Percentiles rank a stretch among this genome's conserved stretches.
Evolutionary conservation across 495 filamentous ascomycete species (phyloP).

Genomic region (Aspergillus leporis): DNA sequence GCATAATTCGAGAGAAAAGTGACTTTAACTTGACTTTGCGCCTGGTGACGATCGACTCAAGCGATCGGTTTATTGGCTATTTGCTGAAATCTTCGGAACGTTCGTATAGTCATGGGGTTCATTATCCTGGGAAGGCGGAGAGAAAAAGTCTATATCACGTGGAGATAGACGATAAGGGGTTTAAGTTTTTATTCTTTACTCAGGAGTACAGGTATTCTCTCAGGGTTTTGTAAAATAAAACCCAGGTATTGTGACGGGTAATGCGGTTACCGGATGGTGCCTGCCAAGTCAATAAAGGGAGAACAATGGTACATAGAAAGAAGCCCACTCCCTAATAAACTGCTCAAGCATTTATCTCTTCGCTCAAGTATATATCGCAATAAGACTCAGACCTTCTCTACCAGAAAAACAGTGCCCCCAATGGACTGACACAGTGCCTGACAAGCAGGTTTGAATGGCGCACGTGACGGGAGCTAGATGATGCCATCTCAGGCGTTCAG

Average conservation of each 20-base stretch:
- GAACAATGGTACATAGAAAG: neutral
- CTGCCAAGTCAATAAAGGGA: constrained; percentile 2
- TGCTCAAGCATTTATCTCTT: too few relatives aligned
- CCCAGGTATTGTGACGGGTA: constrained; percentile 14
- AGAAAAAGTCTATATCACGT: constrained; percentile 27
- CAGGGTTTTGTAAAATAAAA: constrained; percentile 4
- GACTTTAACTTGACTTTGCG: neutral
- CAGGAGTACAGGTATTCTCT: too few relatives aligned
- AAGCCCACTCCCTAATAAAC: too few relatives aligned
- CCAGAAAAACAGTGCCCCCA: neutral
- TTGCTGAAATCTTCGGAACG: neutral
- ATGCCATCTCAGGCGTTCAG: neutral
- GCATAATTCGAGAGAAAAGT: constrained; percentile 25
- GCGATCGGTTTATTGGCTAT: neutral
- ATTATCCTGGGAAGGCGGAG: constrained; percentile 14
- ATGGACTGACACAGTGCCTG: neutral
- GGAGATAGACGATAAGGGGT: constrained; percentile 28
- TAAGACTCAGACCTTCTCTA: neutral
- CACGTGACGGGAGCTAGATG: neutral
- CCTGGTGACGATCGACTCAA: neutral
- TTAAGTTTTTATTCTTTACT: constrained; percentile 16
- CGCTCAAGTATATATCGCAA: neutral
- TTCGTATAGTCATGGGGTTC: neutral
- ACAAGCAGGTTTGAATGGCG: neutral
- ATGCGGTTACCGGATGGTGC: constrained; percentile 1